Base-by-base conservation (phyloP, 1,139 yeast species). In the Yamadazyma membranifaciens region DNA sequence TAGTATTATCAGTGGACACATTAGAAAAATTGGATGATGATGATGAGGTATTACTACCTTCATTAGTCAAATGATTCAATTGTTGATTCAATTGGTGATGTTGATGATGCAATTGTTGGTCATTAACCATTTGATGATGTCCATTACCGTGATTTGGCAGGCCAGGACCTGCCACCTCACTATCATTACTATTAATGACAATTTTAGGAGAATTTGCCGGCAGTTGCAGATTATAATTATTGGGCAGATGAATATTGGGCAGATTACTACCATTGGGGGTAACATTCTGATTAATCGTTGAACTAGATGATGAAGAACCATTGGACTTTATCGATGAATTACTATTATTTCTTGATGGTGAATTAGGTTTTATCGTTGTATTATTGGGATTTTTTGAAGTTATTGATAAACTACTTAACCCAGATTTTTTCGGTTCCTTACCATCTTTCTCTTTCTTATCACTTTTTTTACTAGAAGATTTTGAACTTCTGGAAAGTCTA, bases 401-500 rank as follows among this genome's bases (percentile, higher is more conserved):
- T 24, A 43, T 34, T 26, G 46, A 35, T 31, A 51, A 47, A 13
- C 33, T 25, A 16, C 31, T 13, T 10, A 46, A 39, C 13, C 50
- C 36, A 15, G 49, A 35, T 32, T 48, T 45, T 29, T 51, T 50
- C 9, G 27, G 26, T 16, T 47, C 43, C 32, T 50, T 50, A 4
- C 45, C 6, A 12, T 53, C 58, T 25, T 51, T 48, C 9, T 60
- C 65, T 38, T 54, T 57, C 39, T 60, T 62, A 28, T 53, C 53
- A 14, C 63, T 34, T 46, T 70, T 69, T 46, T 70, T 71, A 37
- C 52, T 55, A 31, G 72, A 50, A 27, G 69, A 50, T 53, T 65
- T 75, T 6, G 52, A 41, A 49, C 69, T 69, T 46, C 78, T 62
- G 25, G 77, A 67, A 54, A 72, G 75, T 51, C 76, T 65, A 46